These are phyloP conservation scores for Tanacetum coccineum DNA, from an alignment of 129 eudicot species.

Conservation along the genomic window DNA sequence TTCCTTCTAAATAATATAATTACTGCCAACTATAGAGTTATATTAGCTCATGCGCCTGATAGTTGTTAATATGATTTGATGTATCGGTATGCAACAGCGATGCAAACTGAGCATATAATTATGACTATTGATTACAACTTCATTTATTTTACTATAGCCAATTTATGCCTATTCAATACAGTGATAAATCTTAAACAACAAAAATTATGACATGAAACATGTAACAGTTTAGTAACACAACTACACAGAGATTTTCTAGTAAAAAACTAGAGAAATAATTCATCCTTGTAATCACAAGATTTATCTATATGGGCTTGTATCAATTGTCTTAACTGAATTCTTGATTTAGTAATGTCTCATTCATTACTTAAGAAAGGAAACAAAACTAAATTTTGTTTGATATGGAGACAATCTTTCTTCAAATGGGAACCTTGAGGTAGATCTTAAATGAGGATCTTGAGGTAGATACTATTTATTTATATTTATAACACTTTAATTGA, in stretches of 20 bases:
- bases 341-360: no score
- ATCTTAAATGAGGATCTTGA: constrained; percentile 1
- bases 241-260: no score
- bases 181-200: no score
- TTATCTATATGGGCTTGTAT: no score
- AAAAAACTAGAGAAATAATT: no score
- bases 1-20: no score
- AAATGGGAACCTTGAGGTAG: constrained; percentile 12
- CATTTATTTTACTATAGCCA: background rate
- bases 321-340: no score
- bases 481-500: background rate
- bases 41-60: background rate
- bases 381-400: background rate
- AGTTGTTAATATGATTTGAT: constrained; percentile 24
- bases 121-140: background rate
- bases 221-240: no score
- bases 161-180: background rate
- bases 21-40: background rate
- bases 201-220: no score
- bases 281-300: no score
- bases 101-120: constrained; percentile 9
- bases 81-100: constrained; percentile 18
- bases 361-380: background rate
- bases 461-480: background rate
- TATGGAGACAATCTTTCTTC: constrained; percentile 13